Evolutionary conservation across 257 asterid species (phyloP).

Genomic region (Asclepias syriaca): DNA sequence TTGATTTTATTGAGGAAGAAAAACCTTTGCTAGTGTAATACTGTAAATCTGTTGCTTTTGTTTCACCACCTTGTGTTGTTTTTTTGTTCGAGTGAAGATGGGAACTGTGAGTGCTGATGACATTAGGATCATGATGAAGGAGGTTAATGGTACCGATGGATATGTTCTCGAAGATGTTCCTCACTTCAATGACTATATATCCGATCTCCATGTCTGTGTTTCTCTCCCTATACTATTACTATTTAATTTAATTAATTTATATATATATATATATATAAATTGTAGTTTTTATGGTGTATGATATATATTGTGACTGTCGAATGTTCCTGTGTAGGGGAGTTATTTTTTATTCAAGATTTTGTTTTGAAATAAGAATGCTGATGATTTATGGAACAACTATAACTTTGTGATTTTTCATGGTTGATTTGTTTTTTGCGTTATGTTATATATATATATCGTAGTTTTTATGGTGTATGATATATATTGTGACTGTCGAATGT

Average conservation of each 20-base stretch:
- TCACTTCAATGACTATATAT: slow-evolving; percentile 72
- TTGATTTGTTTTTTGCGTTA: not conserved
- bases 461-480: not conserved
- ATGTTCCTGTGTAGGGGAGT: not conserved
- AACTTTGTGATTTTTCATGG: not conserved
- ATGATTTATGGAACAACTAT: not conserved
- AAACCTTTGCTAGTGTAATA: not conserved
- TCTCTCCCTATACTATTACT: not conserved
- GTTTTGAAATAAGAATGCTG: not conserved
- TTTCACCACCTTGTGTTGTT: not conserved
- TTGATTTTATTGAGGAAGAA: not conserved
- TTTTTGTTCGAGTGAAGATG: not conserved
- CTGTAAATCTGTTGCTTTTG: not conserved
- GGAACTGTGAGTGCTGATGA: slow-evolving; percentile 25
- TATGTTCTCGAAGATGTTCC: slow-evolving; percentile 93
- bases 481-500: not conserved
- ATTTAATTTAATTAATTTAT: too few relatives aligned
- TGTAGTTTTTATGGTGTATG: not conserved
- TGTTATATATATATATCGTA: too few relatives aligned
- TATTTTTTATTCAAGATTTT: not conserved
- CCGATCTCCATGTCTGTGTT: slow-evolving; percentile 58
- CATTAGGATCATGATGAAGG: slow-evolving; percentile 58
- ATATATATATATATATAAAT: too few relatives aligned
- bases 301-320: too few relatives aligned
- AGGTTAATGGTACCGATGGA: slow-evolving; percentile 56